These are phyloP conservation scores for Lachancea lanzarotensis DNA, from an alignment of 805 yeast species.

Conservation along the genomic window DNA sequence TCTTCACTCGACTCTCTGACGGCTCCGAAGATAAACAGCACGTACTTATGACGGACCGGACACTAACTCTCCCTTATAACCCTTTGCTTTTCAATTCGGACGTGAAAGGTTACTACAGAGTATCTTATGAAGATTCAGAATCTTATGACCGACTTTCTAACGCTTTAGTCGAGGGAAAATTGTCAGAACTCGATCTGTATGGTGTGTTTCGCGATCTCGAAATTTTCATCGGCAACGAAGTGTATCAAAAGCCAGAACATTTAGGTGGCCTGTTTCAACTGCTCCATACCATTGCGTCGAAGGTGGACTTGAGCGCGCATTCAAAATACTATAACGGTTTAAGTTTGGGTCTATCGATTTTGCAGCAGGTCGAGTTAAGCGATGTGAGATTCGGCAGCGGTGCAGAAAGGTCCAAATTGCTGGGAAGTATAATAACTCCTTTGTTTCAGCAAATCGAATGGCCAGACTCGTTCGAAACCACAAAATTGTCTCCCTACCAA, in stretches of 20 bases:
- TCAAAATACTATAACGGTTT: conserved; percentile 23
- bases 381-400: conserved; percentile 10
- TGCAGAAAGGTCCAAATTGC: conserved; percentile 1
- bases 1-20: conserved; percentile 27
- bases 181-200: conserved; percentile 26
- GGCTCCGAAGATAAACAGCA: conserved; percentile 18
- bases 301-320: conserved; percentile 14
- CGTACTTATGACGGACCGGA: conserved; percentile 27
- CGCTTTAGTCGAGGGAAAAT: conserved; percentile 13
- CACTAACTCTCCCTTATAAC: conserved; percentile 15
- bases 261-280: conserved; percentile 27
- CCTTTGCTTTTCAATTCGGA: conserved; percentile 19
- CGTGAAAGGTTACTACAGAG: conserved; percentile 41
- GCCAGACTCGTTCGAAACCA: conserved; percentile 25
- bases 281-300: conserved; percentile 14
- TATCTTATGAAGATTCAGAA: conserved; percentile 36
- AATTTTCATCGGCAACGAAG: conserved; percentile 26
- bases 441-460: conserved; percentile 34
- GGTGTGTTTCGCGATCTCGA: conserved; percentile 33
- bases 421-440: conserved; percentile 7
- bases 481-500: conserved; percentile 33
- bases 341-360: conserved; percentile 22
- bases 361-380: conserved; percentile 18
- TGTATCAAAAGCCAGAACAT: conserved; percentile 23
- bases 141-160: conserved; percentile 25